Base-by-base conservation (phyloP, 2,329 filamentous ascomycete genomes). In the Daldinia sp. region DNA sequence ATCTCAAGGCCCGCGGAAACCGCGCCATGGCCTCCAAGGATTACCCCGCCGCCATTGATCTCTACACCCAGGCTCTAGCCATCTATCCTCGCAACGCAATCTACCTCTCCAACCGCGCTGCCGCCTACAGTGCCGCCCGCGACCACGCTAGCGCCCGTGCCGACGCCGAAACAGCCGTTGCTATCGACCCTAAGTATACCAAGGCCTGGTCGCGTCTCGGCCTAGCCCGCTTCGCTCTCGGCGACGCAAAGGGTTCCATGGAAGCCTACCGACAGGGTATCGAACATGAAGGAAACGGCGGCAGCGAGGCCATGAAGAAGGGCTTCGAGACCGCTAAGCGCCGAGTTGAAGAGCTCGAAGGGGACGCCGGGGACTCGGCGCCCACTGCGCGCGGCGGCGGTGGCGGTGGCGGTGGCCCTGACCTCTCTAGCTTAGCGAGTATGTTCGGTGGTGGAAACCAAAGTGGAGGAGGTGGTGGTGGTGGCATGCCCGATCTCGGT, bases 171-270 rank as follows among this genome's bases (percentile, higher is more conserved):
- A 87, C 95, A 68, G 95, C 95, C 57, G 92, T 95, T 58, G 86
- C 87, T 59, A 86, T 93, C 56, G 95, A 99, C 77, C 93, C 95
- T 10, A 89, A 88, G 76, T 99, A 98, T 83, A 96, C 94, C 69
- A 98, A 99, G 82, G 95, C 93, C 13, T 99, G 95, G 95, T 95
- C 91, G 71, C 87, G 95, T 64, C 85, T 99, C 17, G 95, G 95
- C 17, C 88, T 98, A 35, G 95, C 95, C 41, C 87, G 90, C 64
- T 99, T 94, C 78, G 94, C 94, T 13, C 86, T 97, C 52, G 94
- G 94, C 30, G 94, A 99, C 74, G 90, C 93, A 58, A 89, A 90
- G 79, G 95, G 93, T 50, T 90, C 91, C 67, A 96, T 97, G 90
- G 94, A 98, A 72, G 95, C 95, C 15, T 99, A 99, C 80, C 82